Base-by-base conservation (phyloP, 83 land plant species). In the Isoetes engelmannii region DNA sequence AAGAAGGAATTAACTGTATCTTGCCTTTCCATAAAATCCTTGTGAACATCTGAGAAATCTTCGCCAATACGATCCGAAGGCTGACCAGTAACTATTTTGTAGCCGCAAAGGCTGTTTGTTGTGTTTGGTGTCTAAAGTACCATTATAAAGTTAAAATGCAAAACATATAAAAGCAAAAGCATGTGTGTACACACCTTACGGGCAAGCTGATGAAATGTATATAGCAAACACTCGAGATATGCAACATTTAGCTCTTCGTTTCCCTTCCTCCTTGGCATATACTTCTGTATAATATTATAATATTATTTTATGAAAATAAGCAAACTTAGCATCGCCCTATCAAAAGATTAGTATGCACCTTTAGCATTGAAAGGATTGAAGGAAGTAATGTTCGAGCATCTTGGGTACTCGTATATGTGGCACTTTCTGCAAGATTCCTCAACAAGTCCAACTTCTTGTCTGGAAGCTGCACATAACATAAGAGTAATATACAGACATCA, bases 51-150 rank as follows among this genome's bases (percentile, higher is more conserved):
- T 7, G 89, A 84, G 67, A 93, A 93, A 76, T 93, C 98, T 77
- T 93, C 98, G 57, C 98, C 98, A 69, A 93, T 82, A 71, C 98
- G 85, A 66, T 93, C 98, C 44, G 98, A 93, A 37, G 98, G 96
- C 68, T 93, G 98, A 45, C 98, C 98, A 43, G 98, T 93, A 55
- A 93, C 98, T 60, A 93, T 87, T 76, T 89, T 89, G 80, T 87
- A 93, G 37, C 98, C 96, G 77, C 98, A 89, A 21, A 93, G 63
- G 69, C 96, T 89, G 41, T 93, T 93, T 63, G 98, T 93, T 13
- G 89, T 82, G 72, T 93, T 93, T 9, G 98, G 96, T n/a, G 89
- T 80, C 98, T 93, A 53, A 17, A 62, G 51, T 5, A 51, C 44
- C 0, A 64, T 37, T 43, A 4, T 44, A 50, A 28, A 8, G 69